Percentiles rank a stretch among this genome's conserved stretches.
These are phyloP conservation scores for Rutidosis leptorrhynchoides DNA, from an alignment of 129 eudicot genomes.

Conservation along the genomic window DNA sequence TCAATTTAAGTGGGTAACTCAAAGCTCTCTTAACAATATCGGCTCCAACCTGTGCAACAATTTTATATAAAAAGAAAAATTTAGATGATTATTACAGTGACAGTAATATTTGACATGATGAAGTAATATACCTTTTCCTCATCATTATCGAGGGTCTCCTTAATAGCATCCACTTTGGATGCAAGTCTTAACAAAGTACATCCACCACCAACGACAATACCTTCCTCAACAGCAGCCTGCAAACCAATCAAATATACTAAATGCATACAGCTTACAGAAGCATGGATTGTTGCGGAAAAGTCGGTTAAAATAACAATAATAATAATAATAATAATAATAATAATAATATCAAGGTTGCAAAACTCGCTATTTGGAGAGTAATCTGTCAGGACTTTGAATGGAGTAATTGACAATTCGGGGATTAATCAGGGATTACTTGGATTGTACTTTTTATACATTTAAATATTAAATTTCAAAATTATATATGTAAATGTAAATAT, in stretches of 20 bases:
- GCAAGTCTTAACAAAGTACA: slow-evolving; percentile 76
- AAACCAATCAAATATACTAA: neutral
- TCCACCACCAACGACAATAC: slow-evolving; percentile 93
- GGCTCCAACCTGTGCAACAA: slow-evolving; percentile 74
- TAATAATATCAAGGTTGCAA: too few relatives aligned
- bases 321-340: too few relatives aligned
- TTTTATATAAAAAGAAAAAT: neutral
- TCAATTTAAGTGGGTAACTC: slow-evolving; percentile 77
- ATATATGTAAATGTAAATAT: too few relatives aligned
- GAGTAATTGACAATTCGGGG: too few relatives aligned
- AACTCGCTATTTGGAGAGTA: too few relatives aligned
- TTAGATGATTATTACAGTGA: neutral
- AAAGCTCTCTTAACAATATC: slow-evolving; percentile 78
- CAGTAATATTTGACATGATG: neutral
- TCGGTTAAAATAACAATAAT: too few relatives aligned
- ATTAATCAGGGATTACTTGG: too few relatives aligned
- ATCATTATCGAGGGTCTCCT: slow-evolving; percentile 62
- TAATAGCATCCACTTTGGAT: slow-evolving; percentile 79
- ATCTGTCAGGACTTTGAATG: too few relatives aligned
- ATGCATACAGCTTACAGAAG: neutral
- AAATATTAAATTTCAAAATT: too few relatives aligned
- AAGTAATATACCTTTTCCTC: slow-evolving; percentile 61
- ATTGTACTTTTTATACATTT: too few relatives aligned
- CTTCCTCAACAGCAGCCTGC: slow-evolving; percentile 95
- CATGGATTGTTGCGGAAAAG: neutral